Evolutionary conservation across 1,139 yeast species (phyloP).

Genomic region (Pneumocystis canis): DNA sequence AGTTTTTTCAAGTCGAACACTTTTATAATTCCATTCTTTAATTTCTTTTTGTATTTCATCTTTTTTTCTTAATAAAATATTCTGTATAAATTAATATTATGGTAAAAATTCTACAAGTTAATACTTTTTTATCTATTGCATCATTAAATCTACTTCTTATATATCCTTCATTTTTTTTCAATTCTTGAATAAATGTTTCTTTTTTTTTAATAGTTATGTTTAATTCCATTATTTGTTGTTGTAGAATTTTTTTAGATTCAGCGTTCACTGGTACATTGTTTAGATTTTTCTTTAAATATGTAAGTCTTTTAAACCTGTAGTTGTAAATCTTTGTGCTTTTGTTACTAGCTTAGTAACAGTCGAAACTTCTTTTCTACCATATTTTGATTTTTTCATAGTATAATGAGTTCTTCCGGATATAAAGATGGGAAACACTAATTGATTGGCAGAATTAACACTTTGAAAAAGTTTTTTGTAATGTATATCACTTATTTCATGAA

Average conservation of each 20-base stretch:
- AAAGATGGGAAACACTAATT: not conserved
- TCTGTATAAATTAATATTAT: not conserved
- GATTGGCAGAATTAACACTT: not conserved
- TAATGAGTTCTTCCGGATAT: slow-evolving; percentile 2
- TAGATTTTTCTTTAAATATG: not conserved
- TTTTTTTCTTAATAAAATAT: not conserved
- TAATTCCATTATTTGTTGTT: not conserved
- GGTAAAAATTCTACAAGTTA: not conserved
- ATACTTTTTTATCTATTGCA: not conserved
- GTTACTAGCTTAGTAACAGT: slow-evolving; percentile 2
- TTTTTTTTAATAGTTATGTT: not conserved
- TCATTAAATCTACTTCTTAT: not conserved
- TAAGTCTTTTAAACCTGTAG: not conserved
- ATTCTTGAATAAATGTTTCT: not conserved
- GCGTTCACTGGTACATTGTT: not conserved
- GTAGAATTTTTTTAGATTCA: not conserved
- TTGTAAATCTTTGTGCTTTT: not conserved
- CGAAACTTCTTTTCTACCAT: slow-evolving; percentile 2
- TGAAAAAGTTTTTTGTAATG: not conserved
- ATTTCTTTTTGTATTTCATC: not conserved
- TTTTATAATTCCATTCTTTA: not conserved
- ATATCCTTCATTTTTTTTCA: not conserved
- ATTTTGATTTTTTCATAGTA: slow-evolving; percentile 4
- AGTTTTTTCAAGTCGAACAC: not conserved
- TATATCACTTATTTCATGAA: not conserved